Conservation (phyloP, 2,329 filamentous ascomycete species). For the Boeremia exigua region DNA sequence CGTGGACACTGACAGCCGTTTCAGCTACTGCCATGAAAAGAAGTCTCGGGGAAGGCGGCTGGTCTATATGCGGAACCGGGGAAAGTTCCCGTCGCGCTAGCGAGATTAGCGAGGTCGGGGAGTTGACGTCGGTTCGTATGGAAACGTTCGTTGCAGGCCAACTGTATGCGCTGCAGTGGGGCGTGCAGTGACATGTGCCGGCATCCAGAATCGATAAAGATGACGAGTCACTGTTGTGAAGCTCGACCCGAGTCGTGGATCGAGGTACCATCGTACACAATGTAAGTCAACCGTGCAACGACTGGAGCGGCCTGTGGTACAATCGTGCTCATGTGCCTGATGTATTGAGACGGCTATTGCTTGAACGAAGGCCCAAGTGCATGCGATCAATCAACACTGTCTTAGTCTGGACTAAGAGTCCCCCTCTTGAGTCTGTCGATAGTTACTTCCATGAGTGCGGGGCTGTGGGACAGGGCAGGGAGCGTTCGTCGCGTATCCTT, state of each 20-base stretch:
- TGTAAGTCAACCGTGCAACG: not conserved
- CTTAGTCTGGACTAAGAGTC: not conserved
- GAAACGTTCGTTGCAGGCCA: not conserved
- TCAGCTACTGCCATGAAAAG: conserved; percentile 1
- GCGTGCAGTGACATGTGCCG: not conserved
- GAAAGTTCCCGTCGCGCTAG: conserved; percentile 5
- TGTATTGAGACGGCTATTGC: not conserved
- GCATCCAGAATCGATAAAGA: not conserved
- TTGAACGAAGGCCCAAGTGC: not conserved
- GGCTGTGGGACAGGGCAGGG: conserved; percentile 14
- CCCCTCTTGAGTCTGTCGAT: not conserved
- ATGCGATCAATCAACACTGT: not conserved
- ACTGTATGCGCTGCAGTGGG: not conserved
- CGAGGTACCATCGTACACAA: conserved; percentile 1
- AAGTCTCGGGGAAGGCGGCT: conserved; percentile 12
- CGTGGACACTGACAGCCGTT: not conserved
- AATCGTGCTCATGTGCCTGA: not conserved
- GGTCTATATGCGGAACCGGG: conserved; percentile 9
- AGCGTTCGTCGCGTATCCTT: conserved; percentile 7
- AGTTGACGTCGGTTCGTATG: conserved; percentile 5
- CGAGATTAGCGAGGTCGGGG: conserved; percentile 9
- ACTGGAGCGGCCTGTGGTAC: conserved; percentile 2
- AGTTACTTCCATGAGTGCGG: conserved; percentile 1
- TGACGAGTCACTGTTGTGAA: not conserved
- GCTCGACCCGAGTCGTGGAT: not conserved